A percentile compares a stretch with the other conserved stretches of the same genome.
phyloP scores from a whole-genome alignment of 208 protist genomes.

The Trypanosoma cruzi region DNA sequence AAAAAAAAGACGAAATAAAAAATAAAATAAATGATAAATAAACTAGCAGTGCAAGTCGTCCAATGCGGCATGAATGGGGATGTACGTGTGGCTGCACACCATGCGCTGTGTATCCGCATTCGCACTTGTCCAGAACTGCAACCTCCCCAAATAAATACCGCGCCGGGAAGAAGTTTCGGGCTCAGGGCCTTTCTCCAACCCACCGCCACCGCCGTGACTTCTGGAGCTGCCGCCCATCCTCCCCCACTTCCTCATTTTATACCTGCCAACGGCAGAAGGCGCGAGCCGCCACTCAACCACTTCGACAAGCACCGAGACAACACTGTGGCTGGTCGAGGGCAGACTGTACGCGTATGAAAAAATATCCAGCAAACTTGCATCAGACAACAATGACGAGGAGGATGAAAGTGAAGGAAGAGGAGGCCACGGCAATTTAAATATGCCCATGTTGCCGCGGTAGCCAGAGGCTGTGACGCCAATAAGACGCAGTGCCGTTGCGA shows the following conservation, averaged over 20 bases:
- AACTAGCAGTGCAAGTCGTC: neutral
- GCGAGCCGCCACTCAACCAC: constrained; percentile 31
- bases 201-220: neutral
- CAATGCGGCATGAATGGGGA: constrained; percentile 6
- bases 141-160: constrained; percentile 23
- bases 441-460: constrained; percentile 26
- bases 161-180: neutral
- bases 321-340: neutral
- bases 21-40: neutral
- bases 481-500: constrained; percentile 29
- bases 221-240: neutral
- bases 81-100: constrained; percentile 21
- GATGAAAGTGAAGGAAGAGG: constrained; percentile 7
- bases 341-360: constrained; percentile 21
- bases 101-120: constrained; percentile 13
- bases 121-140: constrained; percentile 33
- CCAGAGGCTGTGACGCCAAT: constrained; percentile 18
- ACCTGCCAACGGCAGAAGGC: neutral
- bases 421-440: constrained; percentile 30
- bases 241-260: neutral
- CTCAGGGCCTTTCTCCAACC: neutral
- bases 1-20: neutral
- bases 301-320: constrained; percentile 32
- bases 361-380: neutral
- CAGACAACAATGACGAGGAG: neutral